Percentiles rank a stretch among this genome's conserved stretches.
Conservation (phyloP, 495 filamentous ascomycete genomes). For the Saxispiralis lemnorum region DNA sequence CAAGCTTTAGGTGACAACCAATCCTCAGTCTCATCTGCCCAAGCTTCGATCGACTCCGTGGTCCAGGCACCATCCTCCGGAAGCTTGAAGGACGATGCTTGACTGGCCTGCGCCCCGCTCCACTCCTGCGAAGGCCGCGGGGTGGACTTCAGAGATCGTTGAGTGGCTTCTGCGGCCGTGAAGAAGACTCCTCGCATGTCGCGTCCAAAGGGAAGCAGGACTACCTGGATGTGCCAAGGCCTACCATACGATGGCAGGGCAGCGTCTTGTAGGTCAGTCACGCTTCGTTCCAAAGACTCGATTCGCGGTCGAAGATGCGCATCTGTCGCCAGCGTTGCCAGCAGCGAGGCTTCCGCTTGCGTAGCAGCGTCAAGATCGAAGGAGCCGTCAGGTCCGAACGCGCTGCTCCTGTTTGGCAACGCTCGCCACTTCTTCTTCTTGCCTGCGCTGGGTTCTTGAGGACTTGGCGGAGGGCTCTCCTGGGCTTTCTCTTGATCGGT, state of each 20-base stretch:
- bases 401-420: conserved; percentile 2
- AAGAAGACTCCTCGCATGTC: conserved; percentile 45
- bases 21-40: conserved; percentile 25
- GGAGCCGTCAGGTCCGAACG: conserved; percentile 13
- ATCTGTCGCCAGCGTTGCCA: conserved; percentile 21
- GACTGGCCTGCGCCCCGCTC: conserved; percentile 20
- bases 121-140: conserved; percentile 30
- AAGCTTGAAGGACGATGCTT: conserved; percentile 6
- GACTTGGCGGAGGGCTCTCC: neutral
- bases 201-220: conserved; percentile 46
- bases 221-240: conserved; percentile 53
- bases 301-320: conserved; percentile 24
- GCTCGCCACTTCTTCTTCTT: conserved; percentile 5
- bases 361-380: conserved; percentile 20
- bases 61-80: conserved; percentile 21
- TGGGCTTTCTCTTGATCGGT: conserved; percentile 37
- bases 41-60: conserved; percentile 25
- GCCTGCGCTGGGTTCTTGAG: conserved; percentile 19
- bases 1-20: conserved; percentile 45
- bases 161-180: conserved; percentile 29
- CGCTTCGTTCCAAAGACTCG: conserved; percentile 36
- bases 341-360: conserved; percentile 21
- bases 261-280: conserved; percentile 36
- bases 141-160: conserved; percentile 21
- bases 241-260: conserved; percentile 35